Conservation (phyloP, 345 rosid species). For the Euphorbia peplus region DNA sequence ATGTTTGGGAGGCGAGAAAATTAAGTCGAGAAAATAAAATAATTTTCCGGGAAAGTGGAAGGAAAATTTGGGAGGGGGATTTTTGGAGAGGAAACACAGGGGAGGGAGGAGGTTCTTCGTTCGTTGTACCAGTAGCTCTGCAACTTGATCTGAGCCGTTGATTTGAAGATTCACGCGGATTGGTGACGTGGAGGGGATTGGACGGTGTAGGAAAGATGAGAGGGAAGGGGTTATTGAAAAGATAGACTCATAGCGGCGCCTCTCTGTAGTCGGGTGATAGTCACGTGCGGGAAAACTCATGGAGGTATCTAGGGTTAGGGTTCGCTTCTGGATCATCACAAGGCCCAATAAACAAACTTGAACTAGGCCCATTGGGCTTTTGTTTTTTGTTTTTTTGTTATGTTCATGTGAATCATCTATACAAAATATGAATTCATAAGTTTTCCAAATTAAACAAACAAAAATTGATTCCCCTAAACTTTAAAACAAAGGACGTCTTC, state of each 20-base stretch:
- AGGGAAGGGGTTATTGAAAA: constrained; percentile 32
- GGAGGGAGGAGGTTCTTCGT: constrained; percentile 40
- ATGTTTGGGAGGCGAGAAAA: no score
- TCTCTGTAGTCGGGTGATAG: constrained; percentile 26
- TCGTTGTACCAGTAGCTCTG: constrained; percentile 52
- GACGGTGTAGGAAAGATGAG: constrained; percentile 38
- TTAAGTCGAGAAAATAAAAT: constrained; percentile 10
- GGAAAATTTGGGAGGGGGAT: constrained; percentile 10
- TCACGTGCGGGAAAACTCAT: constrained; percentile 32
- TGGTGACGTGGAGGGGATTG: constrained; percentile 48
- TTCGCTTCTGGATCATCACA: background rate
- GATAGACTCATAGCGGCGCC: constrained; percentile 39
- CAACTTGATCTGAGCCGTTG: constrained; percentile 59
- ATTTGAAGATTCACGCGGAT: constrained; percentile 41
- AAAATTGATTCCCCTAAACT: no score
- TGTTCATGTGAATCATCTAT: no score
- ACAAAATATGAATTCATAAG: no score
- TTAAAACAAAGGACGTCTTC: no score
- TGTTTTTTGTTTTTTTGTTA: background rate
- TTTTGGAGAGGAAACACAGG: constrained; percentile 20
- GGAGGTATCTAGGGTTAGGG: constrained; percentile 37
- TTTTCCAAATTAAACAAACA: no score
- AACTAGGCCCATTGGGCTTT: background rate
- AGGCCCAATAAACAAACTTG: background rate
- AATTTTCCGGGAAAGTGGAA: constrained; percentile 21